Evolutionary conservation across 495 filamentous ascomycete genomes (phyloP), one percentile per base, ranked within the genome.

Genomic region (Penicillium desertorum): DNA sequence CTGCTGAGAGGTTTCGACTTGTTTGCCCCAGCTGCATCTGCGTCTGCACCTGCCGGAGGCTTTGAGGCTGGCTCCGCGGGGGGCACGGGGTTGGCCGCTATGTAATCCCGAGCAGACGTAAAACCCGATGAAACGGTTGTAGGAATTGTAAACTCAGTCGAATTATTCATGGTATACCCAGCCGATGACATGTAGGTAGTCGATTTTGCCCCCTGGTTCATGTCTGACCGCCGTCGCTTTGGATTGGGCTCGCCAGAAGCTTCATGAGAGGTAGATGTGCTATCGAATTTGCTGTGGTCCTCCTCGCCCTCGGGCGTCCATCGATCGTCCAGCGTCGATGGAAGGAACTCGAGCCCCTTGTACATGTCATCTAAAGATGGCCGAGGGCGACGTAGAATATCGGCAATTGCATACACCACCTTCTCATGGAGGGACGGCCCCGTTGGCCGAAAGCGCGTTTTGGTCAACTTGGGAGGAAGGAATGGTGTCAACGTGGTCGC

Each of bases 231-330:
- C 36, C 72, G 72, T 59, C 73, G 65, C 59, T 78, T 78, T 41
- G 65, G 61, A 49, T 52, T 58, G 4, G 66, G 70, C 47, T 62
- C 69, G 34, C 57, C 65, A 53, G 63, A 56, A 25, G 39, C 57
- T 17, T 42, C 34, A 50, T 52, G 41, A 23, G 50, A 42, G 19
- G 47, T 58, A 25, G 62, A 56, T 25, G 68, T 65, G 46, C 60
- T 63, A 34, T 62, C 62, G 46, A 71, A 57, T 49, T 73, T 65
- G 53, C 79, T 74, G 14, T 68, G 58, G 20, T 72, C 66, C 52
- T 82, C 77, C 45, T 81, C 77, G 25, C 86, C 85, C 45, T 80
- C 80, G 2, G 83, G 61, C 4, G 87, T 85, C 77, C 84, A 90
- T 27, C 78, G 70, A 57, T 89, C 80, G 62, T 91, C 89, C 48